Base-by-base conservation (phyloP, 1,139 yeast species). In the Magnusiomyces tetraspermus region DNA sequence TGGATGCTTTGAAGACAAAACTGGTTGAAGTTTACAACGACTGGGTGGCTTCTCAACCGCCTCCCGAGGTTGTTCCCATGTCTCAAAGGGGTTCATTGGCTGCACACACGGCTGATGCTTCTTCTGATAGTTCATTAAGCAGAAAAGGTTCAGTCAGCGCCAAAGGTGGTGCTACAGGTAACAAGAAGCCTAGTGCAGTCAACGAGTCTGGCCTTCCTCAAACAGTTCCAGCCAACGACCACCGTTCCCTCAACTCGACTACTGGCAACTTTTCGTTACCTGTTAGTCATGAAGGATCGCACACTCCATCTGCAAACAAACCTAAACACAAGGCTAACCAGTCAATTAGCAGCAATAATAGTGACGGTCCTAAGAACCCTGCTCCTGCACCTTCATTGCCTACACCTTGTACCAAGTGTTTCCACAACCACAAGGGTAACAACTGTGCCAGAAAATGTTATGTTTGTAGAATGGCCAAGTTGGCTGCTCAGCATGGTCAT, bases 401-500 rank as follows among this genome's bases (percentile, higher is more conserved):
- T 2, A 19, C 48, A 10, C 40, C 48, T 19, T 45, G 48, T 22
- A n/a, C 23, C 4, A 45, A 45, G 19, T 45, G 48, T 45, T 45
- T 31, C 40, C 48, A 45, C 26, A 45, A 45, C 30, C 48, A 45
- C 40, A 45, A 45, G 48, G 48, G 48, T 21, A 45, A 45, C 40
- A 45, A 45, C 33, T 45, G 48, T 45, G 48, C 48, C 3, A 31
- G 48, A 21, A 45, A 45, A 15, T 45, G 48, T 30, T 45, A 45
- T 30, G 48, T 45, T 31, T 45, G 48, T 26, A 21, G 48, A 31
- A 45, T 45, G 48, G 48, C 48, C 19, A 45, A 45, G 22, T 28
- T 45, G 23, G 48, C 48, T n/a, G 48, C 48, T 11, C 48, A 45
- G 19, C 48, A 45, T 19, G 48, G 48, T 30, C 48, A 45, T 19